These are phyloP conservation scores for Xylariomycetidae sp. DNA, from an alignment of 2,329 filamentous ascomycete genomes.

Conservation along the genomic window DNA sequence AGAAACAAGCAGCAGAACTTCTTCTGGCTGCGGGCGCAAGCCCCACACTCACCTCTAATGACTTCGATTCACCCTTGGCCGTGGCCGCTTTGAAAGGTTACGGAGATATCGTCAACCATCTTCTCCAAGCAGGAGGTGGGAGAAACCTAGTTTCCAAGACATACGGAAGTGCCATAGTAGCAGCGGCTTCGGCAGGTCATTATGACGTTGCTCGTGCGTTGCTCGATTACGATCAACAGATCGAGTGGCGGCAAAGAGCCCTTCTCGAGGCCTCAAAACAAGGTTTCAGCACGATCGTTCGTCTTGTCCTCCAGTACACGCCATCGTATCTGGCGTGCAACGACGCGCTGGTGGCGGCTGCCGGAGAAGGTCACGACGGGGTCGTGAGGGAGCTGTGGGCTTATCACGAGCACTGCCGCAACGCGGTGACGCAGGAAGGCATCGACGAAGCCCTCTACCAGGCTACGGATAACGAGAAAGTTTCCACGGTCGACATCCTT, in stretches of 20 bases:
- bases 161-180: neutral
- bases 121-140: neutral
- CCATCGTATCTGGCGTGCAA: neutral
- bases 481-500: constrained; percentile 31
- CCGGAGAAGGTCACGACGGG: neutral
- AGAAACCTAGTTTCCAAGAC: neutral
- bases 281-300: neutral
- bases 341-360: neutral
- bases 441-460: constrained; percentile 31
- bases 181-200: neutral
- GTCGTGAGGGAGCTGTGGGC: neutral
- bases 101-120: neutral
- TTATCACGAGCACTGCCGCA: too few relatives aligned
- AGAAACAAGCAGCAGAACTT: neutral
- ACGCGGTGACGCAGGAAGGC: neutral
- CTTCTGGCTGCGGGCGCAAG: neutral
- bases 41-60: constrained; percentile 1
- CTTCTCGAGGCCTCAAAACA: neutral
- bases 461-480: constrained; percentile 35
- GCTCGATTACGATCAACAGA: constrained; percentile 6
- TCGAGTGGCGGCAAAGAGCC: neutral
- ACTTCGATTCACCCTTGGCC: constrained; percentile 1
- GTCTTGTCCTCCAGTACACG: neutral
- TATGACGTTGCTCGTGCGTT: constrained; percentile 6
- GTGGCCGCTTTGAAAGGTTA: neutral